Conservation (phyloP, 2,329 filamentous ascomycete species). For the Epichloe amarillans region DNA sequence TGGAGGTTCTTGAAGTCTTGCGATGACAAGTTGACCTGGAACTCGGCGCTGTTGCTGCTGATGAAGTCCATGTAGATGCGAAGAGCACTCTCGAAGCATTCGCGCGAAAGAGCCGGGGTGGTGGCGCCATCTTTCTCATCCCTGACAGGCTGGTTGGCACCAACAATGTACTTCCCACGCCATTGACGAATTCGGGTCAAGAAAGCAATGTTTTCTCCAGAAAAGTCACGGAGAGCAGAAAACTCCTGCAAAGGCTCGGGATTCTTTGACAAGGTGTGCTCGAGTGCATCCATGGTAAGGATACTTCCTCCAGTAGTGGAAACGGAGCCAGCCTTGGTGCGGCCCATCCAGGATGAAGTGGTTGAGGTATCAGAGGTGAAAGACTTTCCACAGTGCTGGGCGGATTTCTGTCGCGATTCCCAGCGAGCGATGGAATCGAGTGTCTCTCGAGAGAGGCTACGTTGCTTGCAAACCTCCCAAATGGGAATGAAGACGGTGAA, state of each 20-base stretch:
- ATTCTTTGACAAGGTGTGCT: conserved; percentile 42
- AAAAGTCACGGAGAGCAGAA: conserved; percentile 50
- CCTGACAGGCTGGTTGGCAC: conserved; percentile 10
- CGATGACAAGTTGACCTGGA: conserved; percentile 53
- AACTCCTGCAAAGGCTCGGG: conserved; percentile 45
- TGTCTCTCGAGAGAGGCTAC: conserved; percentile 31
- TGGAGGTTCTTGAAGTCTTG: conserved; percentile 40
- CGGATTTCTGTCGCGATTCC: conserved; percentile 27
- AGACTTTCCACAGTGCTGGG: conserved; percentile 19
- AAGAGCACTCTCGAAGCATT: conserved; percentile 43
- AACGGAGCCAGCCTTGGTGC: conserved; percentile 22
- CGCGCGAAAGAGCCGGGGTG: conserved; percentile 24
- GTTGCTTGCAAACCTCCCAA: conserved; percentile 37
- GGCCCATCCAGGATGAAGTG: conserved; percentile 23
- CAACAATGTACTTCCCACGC: conserved; percentile 17
- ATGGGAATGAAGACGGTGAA: conserved; percentile 52
- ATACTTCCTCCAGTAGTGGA: conserved; percentile 29
- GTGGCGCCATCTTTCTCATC: conserved; percentile 4
- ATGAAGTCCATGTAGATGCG: conserved; percentile 50
- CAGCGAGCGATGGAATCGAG: conserved; percentile 35
- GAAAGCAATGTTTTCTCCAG: conserved; percentile 56
- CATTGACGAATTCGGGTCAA: conserved; percentile 39
- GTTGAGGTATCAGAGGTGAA: conserved; percentile 20
- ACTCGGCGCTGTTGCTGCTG: conserved; percentile 46
- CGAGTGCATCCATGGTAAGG: conserved; percentile 46